Conservation (phyloP, 1,284 basidiomycete genomes). For the Ustanciosporium gigantosporum region DNA sequence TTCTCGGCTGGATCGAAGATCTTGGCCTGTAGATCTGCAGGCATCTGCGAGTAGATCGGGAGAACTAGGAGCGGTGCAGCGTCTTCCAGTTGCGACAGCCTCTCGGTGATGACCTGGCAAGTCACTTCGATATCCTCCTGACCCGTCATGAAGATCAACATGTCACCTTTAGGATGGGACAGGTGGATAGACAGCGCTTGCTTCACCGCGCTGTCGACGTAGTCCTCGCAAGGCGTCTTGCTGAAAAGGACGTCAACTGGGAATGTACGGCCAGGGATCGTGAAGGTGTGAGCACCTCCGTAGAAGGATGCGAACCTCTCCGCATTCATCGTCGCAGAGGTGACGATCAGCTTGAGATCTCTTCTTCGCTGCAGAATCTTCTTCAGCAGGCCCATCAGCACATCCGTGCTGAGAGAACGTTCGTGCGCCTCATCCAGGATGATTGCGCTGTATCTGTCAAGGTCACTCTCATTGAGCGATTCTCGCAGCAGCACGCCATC, state of each 20-base stretch:
- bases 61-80: constrained; percentile 82
- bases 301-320: constrained; percentile 94
- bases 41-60: constrained; percentile 99
- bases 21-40: constrained; percentile 95
- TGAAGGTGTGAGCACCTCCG: constrained; percentile 90
- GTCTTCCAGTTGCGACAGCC: constrained; percentile 86
- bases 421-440: constrained; percentile 98
- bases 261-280: constrained; percentile 97
- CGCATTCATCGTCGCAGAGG: constrained; percentile 98
- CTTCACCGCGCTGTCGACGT: constrained; percentile 96
- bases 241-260: constrained; percentile 95
- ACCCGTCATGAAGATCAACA: constrained; percentile 98
- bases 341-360: constrained; percentile 94
- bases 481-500: constrained; percentile 95
- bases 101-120: constrained; percentile 68
- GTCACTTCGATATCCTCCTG: constrained; percentile 91
- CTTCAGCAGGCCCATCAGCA: constrained; percentile 89
- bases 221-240: constrained; percentile 97
- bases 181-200: constrained; percentile 96
- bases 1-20: constrained; percentile 95
- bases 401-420: constrained; percentile 90
- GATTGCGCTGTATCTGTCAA: constrained; percentile 91
- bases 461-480: constrained; percentile 90
- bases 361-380: constrained; percentile 89
- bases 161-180: constrained; percentile 89